Evolutionary conservation across 2,329 filamentous ascomycete species (phyloP), one percentile per base, ranked within the genome.

Genomic region (Macrophomina pseudophaseolina): DNA sequence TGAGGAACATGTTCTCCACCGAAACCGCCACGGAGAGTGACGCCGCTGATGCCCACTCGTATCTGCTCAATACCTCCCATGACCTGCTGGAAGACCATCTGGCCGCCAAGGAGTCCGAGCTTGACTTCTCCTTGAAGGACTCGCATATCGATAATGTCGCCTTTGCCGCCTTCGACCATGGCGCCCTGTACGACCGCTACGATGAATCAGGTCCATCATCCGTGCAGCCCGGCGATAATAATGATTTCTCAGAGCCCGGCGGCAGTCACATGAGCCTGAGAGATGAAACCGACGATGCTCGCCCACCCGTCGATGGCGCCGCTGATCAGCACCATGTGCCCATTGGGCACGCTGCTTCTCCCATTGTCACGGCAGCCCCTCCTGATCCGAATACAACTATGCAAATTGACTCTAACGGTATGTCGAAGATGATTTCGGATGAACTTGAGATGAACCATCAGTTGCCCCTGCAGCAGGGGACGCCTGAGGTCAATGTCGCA

Each of bases 181-280:
- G 79, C 48, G 59, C 54, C 40, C 56, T 70, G 54, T 72, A 69
- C 67, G 69, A 71, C 66, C 76, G 72, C 66, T 80, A 79, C 74
- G 74, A 74, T 71, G 77, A 79, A 71, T 79, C 78, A 33, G 74
- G 72, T 66, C 70, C 75, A 67, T 80, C 78, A 67, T 80, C 78
- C 69, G 73, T 77, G 71, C 78, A 79, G 68, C 75, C 75, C 64
- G 74, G 74, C 67, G 76, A 79, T 66, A 69, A 70, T 54, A 74
- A 74, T 65, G 76, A 78, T 68, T 71, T 71, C 70, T 80, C 76
- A 32, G 78, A 80, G 65, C 66, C 69, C 48, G 74, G 70, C 68
- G 74, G 70, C 66, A 73, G 73, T 70, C 73, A 77, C 68, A 70
- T 73, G 46, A 76, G 71, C 68, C 69, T 72, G 44, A 73, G 70